phyloP scores from a whole-genome alignment of 2,329 filamentous ascomycete species.

The Curvularia sp. region DNA sequence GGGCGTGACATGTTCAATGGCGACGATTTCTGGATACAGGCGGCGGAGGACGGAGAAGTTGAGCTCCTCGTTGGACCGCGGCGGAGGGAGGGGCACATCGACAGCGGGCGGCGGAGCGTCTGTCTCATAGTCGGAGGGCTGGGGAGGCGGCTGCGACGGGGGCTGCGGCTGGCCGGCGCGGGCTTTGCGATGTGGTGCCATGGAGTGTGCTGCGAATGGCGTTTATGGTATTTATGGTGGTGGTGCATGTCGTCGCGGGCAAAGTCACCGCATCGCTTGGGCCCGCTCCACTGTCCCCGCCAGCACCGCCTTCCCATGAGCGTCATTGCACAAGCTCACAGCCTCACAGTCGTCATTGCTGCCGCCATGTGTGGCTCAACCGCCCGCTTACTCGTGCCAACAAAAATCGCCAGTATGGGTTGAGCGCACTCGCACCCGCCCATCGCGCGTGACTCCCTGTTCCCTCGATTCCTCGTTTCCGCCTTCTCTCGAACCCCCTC shows the following conservation, averaged over 20 bases:
- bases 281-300: slow-evolving; percentile 1
- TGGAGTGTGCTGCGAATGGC: slow-evolving; percentile 18
- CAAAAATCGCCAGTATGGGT: slow-evolving; percentile 14
- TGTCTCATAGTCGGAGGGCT: slow-evolving; percentile 62
- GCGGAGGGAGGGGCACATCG: slow-evolving; percentile 53
- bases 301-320: neutral
- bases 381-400: slow-evolving; percentile 16
- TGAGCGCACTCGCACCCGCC: slow-evolving; percentile 7
- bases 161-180: slow-evolving; percentile 39
- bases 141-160: slow-evolving; percentile 44
- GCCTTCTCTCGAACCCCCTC: neutral
- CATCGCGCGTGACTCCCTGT: neutral
- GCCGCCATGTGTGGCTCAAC: slow-evolving; percentile 20
- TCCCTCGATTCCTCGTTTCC: slow-evolving; percentile 7
- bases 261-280: slow-evolving; percentile 4
- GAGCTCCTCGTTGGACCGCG: slow-evolving; percentile 80
- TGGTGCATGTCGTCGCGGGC: neutral
- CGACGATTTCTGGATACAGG: slow-evolving; percentile 75
- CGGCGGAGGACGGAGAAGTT: slow-evolving; percentile 85
- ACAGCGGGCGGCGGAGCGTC: slow-evolving; percentile 52
- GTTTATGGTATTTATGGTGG: slow-evolving; percentile 2
- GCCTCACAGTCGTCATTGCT: slow-evolving; percentile 23
- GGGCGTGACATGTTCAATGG: slow-evolving; percentile 79
- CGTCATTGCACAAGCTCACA: slow-evolving; percentile 9
- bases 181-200: slow-evolving; percentile 43